phyloP scores from a whole-genome alignment of 2,329 filamentous ascomycete genomes.

The Lasiodiplodia citricola region DNA sequence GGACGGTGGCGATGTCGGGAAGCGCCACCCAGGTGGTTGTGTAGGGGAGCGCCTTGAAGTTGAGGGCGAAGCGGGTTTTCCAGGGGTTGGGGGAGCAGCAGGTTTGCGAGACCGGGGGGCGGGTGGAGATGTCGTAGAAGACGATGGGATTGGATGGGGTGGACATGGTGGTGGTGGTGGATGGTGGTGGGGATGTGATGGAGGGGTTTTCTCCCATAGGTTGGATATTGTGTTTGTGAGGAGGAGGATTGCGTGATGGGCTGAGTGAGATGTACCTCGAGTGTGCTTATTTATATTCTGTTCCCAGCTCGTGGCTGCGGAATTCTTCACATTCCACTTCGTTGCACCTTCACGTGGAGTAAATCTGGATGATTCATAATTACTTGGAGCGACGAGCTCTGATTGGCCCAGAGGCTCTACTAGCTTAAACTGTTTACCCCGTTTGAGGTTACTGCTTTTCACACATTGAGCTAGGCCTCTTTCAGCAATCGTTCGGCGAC shows the following conservation, averaged over 20 bases:
- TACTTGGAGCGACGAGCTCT: background rate
- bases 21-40: conserved; percentile 60
- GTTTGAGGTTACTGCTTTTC: too few species aligned
- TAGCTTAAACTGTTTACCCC: too few species aligned
- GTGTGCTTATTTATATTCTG: background rate
- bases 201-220: background rate
- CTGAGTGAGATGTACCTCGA: background rate
- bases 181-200: background rate
- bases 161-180: conserved; percentile 31
- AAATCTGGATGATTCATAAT: background rate
- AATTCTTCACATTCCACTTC: background rate
- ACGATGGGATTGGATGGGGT: conserved; percentile 37
- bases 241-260: background rate
- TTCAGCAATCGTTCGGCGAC: too few species aligned
- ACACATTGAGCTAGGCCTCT: too few species aligned
- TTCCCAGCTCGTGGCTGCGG: background rate
- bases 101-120: conserved; percentile 38
- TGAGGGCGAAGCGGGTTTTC: conserved; percentile 58
- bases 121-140: conserved; percentile 57
- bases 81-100: conserved; percentile 57
- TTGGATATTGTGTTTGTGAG: background rate
- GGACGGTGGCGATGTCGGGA: conserved; percentile 57
- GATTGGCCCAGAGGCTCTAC: too few species aligned
- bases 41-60: conserved; percentile 56
- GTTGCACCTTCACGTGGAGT: background rate